Conservation (phyloP, 345 rosid species). For the Lepidium aucheri region DNA sequence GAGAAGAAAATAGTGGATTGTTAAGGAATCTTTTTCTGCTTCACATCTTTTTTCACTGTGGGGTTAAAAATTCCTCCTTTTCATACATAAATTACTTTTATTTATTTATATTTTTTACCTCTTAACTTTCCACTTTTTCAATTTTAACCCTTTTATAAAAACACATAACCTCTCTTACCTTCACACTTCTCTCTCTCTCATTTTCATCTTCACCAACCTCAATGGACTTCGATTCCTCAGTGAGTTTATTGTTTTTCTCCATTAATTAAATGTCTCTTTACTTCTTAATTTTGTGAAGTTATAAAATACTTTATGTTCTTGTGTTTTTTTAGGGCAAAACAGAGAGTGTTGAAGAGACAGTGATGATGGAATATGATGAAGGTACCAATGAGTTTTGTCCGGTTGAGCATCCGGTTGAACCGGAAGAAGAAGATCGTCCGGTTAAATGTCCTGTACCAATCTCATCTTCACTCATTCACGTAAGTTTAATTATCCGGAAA, state of each 20-base stretch:
- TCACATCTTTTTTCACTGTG: slow-evolving; percentile 32
- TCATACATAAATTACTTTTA: slow-evolving; percentile 13
- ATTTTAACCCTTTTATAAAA: slow-evolving; percentile 15
- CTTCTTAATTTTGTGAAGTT: not conserved
- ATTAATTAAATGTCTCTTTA: not conserved
- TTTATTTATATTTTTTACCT: slow-evolving; percentile 7
- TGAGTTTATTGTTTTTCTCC: not conserved
- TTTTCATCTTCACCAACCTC: slow-evolving; percentile 18
- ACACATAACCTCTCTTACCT: slow-evolving; percentile 7
- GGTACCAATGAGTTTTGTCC: slow-evolving; percentile 57
- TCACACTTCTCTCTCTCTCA: slow-evolving; percentile 18
- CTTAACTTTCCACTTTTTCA: not conserved
- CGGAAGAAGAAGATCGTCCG: slow-evolving; percentile 82
- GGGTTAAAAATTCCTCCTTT: slow-evolving; percentile 34
- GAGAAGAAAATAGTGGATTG: slow-evolving; percentile 12
- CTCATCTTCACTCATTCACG: slow-evolving; percentile 49
- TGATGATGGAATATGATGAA: slow-evolving; percentile 25
- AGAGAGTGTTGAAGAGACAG: slow-evolving; percentile 17
- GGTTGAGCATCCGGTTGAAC: slow-evolving; percentile 83
- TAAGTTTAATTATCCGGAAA: slow-evolving; percentile 16
- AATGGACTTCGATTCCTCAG: slow-evolving; percentile 24
- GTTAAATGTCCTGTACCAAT: slow-evolving; percentile 74
- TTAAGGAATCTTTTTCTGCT: slow-evolving; percentile 32
- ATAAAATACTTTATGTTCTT: not conserved
- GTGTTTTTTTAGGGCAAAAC: slow-evolving; percentile 3